Conservation (phyloP, 441 rosid species). For the Gossypium davidsonii region DNA sequence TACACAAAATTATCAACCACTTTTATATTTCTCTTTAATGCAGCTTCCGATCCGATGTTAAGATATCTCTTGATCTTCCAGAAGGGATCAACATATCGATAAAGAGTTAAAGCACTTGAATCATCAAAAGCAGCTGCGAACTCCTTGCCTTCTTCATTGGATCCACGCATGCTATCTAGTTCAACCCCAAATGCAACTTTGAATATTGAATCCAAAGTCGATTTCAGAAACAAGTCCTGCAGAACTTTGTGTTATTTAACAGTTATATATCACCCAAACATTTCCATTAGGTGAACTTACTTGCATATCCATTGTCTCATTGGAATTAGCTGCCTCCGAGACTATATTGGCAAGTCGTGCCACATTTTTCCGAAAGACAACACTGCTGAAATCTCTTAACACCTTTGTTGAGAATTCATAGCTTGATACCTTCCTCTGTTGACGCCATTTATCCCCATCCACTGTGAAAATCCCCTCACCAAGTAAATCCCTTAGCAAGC, state of each 20-base stretch:
- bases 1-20: slow-evolving; percentile 26
- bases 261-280: neutral
- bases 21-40: slow-evolving; percentile 16
- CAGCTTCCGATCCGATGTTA: slow-evolving; percentile 34
- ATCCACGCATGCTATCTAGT: slow-evolving; percentile 29
- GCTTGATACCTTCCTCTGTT: slow-evolving; percentile 46
- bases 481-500: slow-evolving; percentile 35
- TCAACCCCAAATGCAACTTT: slow-evolving; percentile 32
- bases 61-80: slow-evolving; percentile 33
- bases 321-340: slow-evolving; percentile 35
- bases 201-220: slow-evolving; percentile 32
- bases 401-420: slow-evolving; percentile 42
- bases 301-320: slow-evolving; percentile 40
- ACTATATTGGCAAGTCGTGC: slow-evolving; percentile 20
- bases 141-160: slow-evolving; percentile 22
- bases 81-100: slow-evolving; percentile 26
- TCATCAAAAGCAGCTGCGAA: slow-evolving; percentile 30
- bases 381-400: slow-evolving; percentile 35
- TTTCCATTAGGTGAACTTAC: slow-evolving; percentile 16
- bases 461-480: slow-evolving; percentile 47
- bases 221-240: slow-evolving; percentile 37
- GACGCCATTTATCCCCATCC: slow-evolving; percentile 48
- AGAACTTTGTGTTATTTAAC: neutral
- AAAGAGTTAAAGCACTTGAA: slow-evolving; percentile 22
- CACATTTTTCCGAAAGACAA: slow-evolving; percentile 22